Evolutionary conservation across 495 filamentous ascomycete species (phyloP), one percentile per base, ranked within the genome.

Genomic region (Tetracladium marchalianum): DNA sequence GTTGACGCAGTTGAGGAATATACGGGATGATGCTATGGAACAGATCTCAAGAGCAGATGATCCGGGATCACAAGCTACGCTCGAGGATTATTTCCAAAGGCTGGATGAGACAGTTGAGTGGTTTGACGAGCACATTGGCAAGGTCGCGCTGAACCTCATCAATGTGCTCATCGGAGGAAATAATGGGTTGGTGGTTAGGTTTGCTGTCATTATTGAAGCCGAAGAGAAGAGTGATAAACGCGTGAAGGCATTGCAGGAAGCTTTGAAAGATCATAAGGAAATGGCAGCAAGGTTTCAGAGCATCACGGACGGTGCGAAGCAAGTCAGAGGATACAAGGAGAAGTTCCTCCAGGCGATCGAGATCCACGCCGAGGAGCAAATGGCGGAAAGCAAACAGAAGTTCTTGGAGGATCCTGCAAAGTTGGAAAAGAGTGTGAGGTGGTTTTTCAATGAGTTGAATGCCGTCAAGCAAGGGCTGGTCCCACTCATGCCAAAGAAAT

Each of bases 381-480:
- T 97, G 39, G 77, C 79, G n/a, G 72, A 76, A 42, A 77, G 76
- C 36, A 80, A 82, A 49, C 73, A 84, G 37, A 71, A 78, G 27
- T 97, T 99, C 60, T 59, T 88, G 32, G 81, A 75, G 11, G 86
- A 96, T 55, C 84, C 93, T 0, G 77, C 84, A n/a, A 75, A 67
- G 53, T 67, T 99, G 35, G 85, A 90, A 38, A 92, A 95, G 67
- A 77, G 71, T 52, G 70, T 95, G 63, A 78, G 78, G 47, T 99
- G 93, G 92, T 97, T 80, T 65, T 99, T 97, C 73, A 94, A 95
- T 63, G 90, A 99, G 58, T 76, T 99, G 1, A 90, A 85, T 60
- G 84, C 86, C 0, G 90, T 95, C 46, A 82, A 87, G 67, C 70
- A 89, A 41, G 90, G 92, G 54, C 93, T 99, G 81, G 76, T 82